Evolutionary conservation across 345 rosid genomes (phyloP).

Genomic region (Aurinia saxatilis): DNA sequence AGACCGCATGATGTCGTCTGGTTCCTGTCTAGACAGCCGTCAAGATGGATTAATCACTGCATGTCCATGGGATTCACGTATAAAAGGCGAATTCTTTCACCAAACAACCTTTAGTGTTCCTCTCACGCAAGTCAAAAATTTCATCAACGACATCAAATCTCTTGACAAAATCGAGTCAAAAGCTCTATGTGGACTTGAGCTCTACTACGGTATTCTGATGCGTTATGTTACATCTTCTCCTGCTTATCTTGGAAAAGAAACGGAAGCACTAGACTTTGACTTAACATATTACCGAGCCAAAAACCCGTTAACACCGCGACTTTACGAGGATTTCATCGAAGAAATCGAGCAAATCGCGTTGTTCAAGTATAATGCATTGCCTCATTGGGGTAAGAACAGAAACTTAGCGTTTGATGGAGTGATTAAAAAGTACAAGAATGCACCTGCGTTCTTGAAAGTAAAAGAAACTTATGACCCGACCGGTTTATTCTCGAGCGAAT

Average conservation of each 20-base stretch:
- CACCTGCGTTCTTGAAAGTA: slow-evolving; percentile 36
- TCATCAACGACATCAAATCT: slow-evolving; percentile 57
- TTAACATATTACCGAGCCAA: slow-evolving; percentile 64
- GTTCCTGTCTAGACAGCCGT: slow-evolving; percentile 68
- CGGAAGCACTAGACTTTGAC: slow-evolving; percentile 70
- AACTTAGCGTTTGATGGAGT: slow-evolving; percentile 52
- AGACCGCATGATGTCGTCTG: slow-evolving; percentile 65
- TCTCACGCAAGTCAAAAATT: slow-evolving; percentile 37
- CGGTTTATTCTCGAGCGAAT: slow-evolving; percentile 68
- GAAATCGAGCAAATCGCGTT: slow-evolving; percentile 81
- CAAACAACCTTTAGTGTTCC: slow-evolving; percentile 56
- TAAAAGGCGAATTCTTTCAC: slow-evolving; percentile 56
- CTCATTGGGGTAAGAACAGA: slow-evolving; percentile 89
- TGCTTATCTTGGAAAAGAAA: slow-evolving; percentile 67
- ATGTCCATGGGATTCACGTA: slow-evolving; percentile 73
- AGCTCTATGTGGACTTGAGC: slow-evolving; percentile 52
- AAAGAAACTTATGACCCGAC: slow-evolving; percentile 51
- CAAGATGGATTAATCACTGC: slow-evolving; percentile 50
- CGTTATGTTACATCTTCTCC: slow-evolving; percentile 67
- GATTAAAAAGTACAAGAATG: slow-evolving; percentile 42
- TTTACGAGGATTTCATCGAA: slow-evolving; percentile 54
- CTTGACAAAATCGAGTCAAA: slow-evolving; percentile 40
- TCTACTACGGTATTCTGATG: slow-evolving; percentile 64
- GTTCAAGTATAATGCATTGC: slow-evolving; percentile 61
- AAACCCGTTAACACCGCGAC: slow-evolving; percentile 55